Evolutionary conservation across 768 basidiomycete species (phyloP).

Genomic region (Exidia glandulosa): DNA sequence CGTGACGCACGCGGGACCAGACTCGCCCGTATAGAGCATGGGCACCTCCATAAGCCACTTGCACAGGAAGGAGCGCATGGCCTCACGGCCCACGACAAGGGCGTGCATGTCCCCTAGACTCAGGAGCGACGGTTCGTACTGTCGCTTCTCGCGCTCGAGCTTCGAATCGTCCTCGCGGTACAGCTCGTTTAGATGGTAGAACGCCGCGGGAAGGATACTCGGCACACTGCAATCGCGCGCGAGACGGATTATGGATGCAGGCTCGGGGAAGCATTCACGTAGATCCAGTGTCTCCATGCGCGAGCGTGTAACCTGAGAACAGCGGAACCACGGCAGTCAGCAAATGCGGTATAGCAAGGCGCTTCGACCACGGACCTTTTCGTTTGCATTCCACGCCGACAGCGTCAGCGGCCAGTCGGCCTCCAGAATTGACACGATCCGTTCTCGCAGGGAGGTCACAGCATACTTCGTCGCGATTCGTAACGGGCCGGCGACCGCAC

Average conservation of each 20-base stretch:
- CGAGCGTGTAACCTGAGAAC: neutral
- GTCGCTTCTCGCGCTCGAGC: neutral
- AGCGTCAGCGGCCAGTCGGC: constrained; percentile 6
- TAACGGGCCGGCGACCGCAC: constrained; percentile 2
- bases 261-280: neutral
- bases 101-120: neutral
- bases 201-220: constrained; percentile 5
- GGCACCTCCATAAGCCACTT: neutral
- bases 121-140: neutral
- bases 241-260: neutral
- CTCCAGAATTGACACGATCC: constrained; percentile 5
- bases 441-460: constrained; percentile 1
- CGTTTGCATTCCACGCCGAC: constrained; percentile 1
- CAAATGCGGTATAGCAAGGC: neutral
- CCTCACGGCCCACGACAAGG: neutral
- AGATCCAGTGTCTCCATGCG: neutral
- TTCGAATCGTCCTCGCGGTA: neutral
- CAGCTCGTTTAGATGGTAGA: constrained; percentile 2
- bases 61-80: neutral
- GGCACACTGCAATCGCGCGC: neutral
- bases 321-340: too few relatives aligned
- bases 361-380: neutral
- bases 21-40: neutral
- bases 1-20: neutral
- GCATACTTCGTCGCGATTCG: constrained; percentile 8